Conservation (phyloP, 169 alveolate species). For the Plasmodium inui region DNA sequence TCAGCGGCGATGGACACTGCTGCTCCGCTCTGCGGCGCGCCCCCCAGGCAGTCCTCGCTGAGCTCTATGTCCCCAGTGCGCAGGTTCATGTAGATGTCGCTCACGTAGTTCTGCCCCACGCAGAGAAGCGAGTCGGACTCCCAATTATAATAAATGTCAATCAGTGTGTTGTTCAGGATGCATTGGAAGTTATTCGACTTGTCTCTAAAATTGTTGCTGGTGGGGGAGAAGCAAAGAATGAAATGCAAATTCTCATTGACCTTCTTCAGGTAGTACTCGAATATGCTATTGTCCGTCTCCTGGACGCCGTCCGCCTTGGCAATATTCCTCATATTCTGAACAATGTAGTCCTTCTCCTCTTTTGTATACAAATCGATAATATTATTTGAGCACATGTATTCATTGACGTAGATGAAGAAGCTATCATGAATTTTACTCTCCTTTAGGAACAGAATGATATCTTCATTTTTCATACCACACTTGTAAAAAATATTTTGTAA, state of each 20-base stretch:
- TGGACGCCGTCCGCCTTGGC: constrained; percentile 92
- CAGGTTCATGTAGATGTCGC: constrained; percentile 37
- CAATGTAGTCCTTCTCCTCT: constrained; percentile 73
- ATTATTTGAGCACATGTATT: constrained; percentile 80
- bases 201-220: constrained; percentile 89
- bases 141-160: constrained; percentile 71
- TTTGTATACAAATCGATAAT: constrained; percentile 81
- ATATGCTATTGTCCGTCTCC: constrained; percentile 92
- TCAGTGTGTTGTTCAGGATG: constrained; percentile 79
- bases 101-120: constrained; percentile 46
- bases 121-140: constrained; percentile 66
- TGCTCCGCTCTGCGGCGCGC: neutral
- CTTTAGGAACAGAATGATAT: constrained; percentile 91
- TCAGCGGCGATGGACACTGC: too few relatives aligned
- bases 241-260: constrained; percentile 95
- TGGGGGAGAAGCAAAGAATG: constrained; percentile 96
- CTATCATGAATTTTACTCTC: constrained; percentile 86
- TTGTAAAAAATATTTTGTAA: constrained; percentile 84
- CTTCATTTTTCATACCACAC: constrained; percentile 93
- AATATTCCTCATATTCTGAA: constrained; percentile 87
- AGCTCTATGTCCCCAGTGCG: constrained; percentile 45
- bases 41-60: neutral
- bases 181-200: constrained; percentile 82
- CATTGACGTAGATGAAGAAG: constrained; percentile 82
- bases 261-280: constrained; percentile 94